phyloP scores from a whole-genome alignment of 1,139 yeast genomes.

The Taphrina flavorubra region DNA sequence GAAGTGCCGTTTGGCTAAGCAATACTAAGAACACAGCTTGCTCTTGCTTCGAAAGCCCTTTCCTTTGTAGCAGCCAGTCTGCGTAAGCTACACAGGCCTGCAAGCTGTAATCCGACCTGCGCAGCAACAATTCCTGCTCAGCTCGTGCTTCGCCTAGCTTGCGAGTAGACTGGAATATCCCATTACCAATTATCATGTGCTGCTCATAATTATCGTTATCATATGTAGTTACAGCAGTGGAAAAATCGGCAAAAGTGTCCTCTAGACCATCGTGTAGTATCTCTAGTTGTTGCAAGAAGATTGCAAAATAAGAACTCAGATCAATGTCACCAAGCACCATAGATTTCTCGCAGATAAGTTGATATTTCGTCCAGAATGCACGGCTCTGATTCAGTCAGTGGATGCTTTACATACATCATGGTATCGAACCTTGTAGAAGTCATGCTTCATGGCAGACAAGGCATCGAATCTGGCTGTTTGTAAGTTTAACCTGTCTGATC shows the following conservation, averaged over 20 bases:
- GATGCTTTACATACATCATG: background rate
- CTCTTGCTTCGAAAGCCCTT: too few relatives aligned
- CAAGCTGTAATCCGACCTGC: constrained; percentile 43
- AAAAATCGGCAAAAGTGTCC: constrained; percentile 56
- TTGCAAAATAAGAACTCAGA: background rate
- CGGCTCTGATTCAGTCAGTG: constrained; percentile 1
- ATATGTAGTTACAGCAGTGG: constrained; percentile 55
- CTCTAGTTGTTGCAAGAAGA: constrained; percentile 33
- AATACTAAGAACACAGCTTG: background rate
- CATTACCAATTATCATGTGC: constrained; percentile 51
- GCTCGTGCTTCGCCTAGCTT: constrained; percentile 47
- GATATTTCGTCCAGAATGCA: constrained; percentile 1
- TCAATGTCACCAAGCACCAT: background rate
- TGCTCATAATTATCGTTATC: constrained; percentile 53
- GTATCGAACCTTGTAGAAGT: constrained; percentile 2
- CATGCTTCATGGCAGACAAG: background rate
- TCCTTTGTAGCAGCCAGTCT: constrained; percentile 47
- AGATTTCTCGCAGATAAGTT: background rate
- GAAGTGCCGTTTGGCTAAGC: background rate
- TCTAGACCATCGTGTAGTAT: constrained; percentile 57
- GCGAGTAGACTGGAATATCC: constrained; percentile 52
- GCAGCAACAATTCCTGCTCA: constrained; percentile 47
- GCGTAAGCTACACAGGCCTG: constrained; percentile 51
- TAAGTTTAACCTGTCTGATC: background rate
- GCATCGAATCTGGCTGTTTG: background rate